Conservation (phyloP, 2,329 filamentous ascomycete species). For the Colletotrichum coccodes region DNA sequence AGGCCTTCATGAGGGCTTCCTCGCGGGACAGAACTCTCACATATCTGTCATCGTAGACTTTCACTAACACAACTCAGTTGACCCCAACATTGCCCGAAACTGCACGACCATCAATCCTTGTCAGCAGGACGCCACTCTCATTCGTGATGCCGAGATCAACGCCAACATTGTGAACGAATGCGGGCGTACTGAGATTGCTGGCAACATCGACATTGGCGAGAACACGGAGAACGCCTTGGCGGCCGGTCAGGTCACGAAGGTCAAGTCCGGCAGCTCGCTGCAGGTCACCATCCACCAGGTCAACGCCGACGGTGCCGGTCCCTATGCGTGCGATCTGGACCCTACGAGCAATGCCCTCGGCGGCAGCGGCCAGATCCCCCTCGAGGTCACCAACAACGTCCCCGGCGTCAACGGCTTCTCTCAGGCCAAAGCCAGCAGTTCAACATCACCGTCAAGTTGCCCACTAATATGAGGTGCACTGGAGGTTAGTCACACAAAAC, state of each 20-base stretch:
- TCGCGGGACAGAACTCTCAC: slow-evolving; percentile 9
- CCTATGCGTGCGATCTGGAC: slow-evolving; percentile 65
- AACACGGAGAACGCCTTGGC: slow-evolving; percentile 63
- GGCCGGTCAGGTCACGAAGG: slow-evolving; percentile 57
- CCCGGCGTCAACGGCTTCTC: slow-evolving; percentile 68
- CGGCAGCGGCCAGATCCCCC: slow-evolving; percentile 52
- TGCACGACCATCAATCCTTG: slow-evolving; percentile 73
- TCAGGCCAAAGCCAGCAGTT: slow-evolving; percentile 66
- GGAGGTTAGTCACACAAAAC: slow-evolving; percentile 53
- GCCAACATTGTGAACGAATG: slow-evolving; percentile 67
- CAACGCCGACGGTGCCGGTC: slow-evolving; percentile 64
- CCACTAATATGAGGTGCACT: slow-evolving; percentile 57
- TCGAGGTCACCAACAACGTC: slow-evolving; percentile 68
- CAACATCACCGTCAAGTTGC: slow-evolving; percentile 65
- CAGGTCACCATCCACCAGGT: slow-evolving; percentile 63
- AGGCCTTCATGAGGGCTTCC: neutral
- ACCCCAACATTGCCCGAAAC: slow-evolving; percentile 66
- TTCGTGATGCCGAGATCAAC: slow-evolving; percentile 65
- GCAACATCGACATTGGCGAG: slow-evolving; percentile 70
- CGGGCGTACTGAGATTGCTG: slow-evolving; percentile 68
- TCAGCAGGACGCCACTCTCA: slow-evolving; percentile 73
- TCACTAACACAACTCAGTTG: slow-evolving; percentile 49
- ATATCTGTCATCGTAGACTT: neutral
- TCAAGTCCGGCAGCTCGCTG: slow-evolving; percentile 55
- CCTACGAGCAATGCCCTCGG: slow-evolving; percentile 55